A percentile compares a stretch with the other conserved stretches of the same genome.
Evolutionary conservation across 352 stramenopile species (phyloP).

Genomic region (Phytophthora sp.): DNA sequence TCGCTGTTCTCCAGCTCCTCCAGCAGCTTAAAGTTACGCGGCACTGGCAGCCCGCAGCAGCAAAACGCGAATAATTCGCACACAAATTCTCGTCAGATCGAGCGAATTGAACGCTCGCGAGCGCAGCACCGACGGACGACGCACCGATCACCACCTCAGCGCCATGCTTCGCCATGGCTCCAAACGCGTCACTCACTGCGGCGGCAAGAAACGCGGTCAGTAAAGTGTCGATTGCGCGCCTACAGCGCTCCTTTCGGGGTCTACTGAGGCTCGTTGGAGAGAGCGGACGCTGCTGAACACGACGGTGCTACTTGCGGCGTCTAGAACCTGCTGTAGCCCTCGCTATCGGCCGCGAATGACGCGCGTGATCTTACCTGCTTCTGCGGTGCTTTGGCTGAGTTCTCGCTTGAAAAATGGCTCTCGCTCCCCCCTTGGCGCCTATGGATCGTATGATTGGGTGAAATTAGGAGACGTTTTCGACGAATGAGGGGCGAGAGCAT

Average conservation of each 20-base stretch:
- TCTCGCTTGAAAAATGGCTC: constrained; percentile 37
- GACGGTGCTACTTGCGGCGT: background rate
- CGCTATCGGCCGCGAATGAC: background rate
- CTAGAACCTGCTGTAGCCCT: background rate
- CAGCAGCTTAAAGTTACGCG: constrained; percentile 94
- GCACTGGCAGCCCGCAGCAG: constrained; percentile 51
- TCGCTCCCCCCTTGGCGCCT: constrained; percentile 5
- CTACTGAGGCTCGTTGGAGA: background rate
- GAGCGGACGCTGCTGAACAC: constrained; percentile 6
- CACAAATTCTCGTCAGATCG: no score
- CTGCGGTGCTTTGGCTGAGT: constrained; percentile 28
- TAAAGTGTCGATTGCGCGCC: constrained; percentile 14
- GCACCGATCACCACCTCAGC: constrained; percentile 83
- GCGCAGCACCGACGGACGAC: no score
- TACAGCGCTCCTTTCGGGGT: background rate
- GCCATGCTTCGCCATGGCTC: constrained; percentile 76
- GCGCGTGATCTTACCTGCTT: constrained; percentile 35
- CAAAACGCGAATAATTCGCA: background rate
- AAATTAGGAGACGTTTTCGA: constrained; percentile 23
- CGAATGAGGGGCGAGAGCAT: constrained; percentile 22
- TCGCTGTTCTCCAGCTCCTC: constrained; percentile 93
- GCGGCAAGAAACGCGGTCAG: constrained; percentile 6
- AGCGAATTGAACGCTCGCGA: no score
- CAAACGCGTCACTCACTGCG: constrained; percentile 27
- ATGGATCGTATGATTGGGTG: constrained; percentile 26